Evolutionary conservation across 768 basidiomycete genomes (phyloP).

Genomic region (Boletellus ananiceps): DNA sequence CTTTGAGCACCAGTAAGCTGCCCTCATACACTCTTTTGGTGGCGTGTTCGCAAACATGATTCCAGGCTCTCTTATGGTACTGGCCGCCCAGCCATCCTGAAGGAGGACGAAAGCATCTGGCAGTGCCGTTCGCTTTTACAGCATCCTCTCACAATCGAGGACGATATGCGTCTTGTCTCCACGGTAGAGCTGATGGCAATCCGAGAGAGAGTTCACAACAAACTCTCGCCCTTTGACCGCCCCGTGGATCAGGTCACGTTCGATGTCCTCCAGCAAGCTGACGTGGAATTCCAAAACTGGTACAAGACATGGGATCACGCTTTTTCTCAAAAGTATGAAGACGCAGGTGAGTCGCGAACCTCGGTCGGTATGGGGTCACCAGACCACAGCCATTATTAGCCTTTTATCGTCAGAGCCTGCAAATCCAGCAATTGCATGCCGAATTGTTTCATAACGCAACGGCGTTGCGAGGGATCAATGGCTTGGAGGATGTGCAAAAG

Average conservation of each 20-base stretch:
- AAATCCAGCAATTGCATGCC: constrained; percentile 87
- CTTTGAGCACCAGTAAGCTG: constrained; percentile 86
- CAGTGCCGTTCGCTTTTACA: constrained; percentile 75
- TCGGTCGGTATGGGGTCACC: constrained; percentile 5
- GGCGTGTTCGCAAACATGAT: background rate
- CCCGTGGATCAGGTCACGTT: constrained; percentile 74
- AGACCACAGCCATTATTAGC: constrained; percentile 37
- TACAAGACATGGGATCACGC: constrained; percentile 74
- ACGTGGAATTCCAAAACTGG: constrained; percentile 77
- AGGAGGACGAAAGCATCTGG: constrained; percentile 87
- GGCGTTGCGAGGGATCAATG: constrained; percentile 75
- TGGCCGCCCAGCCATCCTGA: constrained; percentile 86
- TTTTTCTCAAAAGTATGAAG: constrained; percentile 78
- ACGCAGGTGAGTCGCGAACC: constrained; percentile 53
- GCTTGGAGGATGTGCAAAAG: constrained; percentile 79
- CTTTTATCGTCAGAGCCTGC: constrained; percentile 83
- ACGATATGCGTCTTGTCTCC: constrained; percentile 92
- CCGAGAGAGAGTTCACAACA: constrained; percentile 81
- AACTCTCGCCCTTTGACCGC: constrained; percentile 72
- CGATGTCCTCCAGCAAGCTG: constrained; percentile 64
- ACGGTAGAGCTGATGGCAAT: constrained; percentile 91
- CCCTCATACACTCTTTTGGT: background rate
- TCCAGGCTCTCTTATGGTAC: constrained; percentile 91
- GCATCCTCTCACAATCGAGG: constrained; percentile 86
- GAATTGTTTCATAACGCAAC: constrained; percentile 83